Percentiles rank a stretch among this genome's conserved stretches.
Conservation (phyloP, 345 rosid species). For the Hypericum androsaemum region DNA sequence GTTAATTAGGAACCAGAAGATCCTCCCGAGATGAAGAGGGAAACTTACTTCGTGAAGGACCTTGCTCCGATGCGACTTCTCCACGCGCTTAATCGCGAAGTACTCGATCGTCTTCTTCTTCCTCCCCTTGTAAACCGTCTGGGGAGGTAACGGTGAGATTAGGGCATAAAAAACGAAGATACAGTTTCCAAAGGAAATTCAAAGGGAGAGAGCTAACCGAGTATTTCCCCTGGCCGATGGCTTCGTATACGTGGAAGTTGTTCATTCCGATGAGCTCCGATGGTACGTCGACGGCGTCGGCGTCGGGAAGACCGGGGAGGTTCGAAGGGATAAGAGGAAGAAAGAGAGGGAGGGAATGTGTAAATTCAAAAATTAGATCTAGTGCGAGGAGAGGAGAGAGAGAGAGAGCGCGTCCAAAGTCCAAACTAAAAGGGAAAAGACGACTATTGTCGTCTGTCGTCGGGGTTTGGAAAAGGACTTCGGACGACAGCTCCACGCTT, state of each 20-base stretch:
- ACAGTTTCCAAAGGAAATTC: background rate
- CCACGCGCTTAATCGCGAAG: slow-evolving; percentile 89
- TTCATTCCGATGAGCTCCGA: slow-evolving; percentile 38
- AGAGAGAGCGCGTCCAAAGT: slow-evolving; percentile 2
- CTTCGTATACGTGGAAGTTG: slow-evolving; percentile 88
- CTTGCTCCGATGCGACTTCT: slow-evolving; percentile 79
- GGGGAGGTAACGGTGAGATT: background rate
- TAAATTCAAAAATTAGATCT: background rate
- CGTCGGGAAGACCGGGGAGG: slow-evolving; percentile 2
- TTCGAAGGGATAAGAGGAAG: slow-evolving; percentile 18
- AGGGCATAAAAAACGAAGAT: background rate
- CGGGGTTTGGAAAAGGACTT: no score
- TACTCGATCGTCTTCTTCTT: slow-evolving; percentile 97
- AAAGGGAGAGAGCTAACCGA: slow-evolving; percentile 41
- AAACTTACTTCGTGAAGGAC: slow-evolving; percentile 85
- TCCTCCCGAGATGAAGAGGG: background rate
- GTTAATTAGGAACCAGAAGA: background rate
- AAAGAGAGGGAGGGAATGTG: slow-evolving; percentile 3
- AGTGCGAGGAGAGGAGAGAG: slow-evolving; percentile 2
- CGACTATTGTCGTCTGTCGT: no score
- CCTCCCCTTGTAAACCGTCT: slow-evolving; percentile 95
- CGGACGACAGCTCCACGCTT: no score
- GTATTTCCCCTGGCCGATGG: slow-evolving; percentile 93
- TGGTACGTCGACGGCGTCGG: slow-evolving; percentile 19
- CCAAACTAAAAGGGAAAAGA: no score